Evolutionary conservation across 2,329 filamentous ascomycete species (phyloP).

Genomic region (Fusarium liriodendri): DNA sequence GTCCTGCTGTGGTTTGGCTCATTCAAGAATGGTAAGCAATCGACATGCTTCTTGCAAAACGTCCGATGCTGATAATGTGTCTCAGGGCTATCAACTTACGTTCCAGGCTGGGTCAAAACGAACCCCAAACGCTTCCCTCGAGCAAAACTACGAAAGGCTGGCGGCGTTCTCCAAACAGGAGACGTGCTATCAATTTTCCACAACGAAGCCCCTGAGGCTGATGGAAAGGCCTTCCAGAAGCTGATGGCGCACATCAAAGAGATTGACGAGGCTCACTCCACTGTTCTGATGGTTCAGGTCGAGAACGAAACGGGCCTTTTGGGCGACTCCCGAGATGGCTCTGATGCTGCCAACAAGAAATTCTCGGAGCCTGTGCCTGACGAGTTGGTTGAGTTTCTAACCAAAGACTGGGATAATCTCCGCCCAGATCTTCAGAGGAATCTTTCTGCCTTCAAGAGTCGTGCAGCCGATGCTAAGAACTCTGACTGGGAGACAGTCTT

Average conservation of each 20-base stretch:
- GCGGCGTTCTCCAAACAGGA: slow-evolving; percentile 36
- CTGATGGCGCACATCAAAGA: slow-evolving; percentile 50
- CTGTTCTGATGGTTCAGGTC: slow-evolving; percentile 64
- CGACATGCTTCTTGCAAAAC: slow-evolving; percentile 6
- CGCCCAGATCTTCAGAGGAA: slow-evolving; percentile 8
- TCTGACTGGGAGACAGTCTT: slow-evolving; percentile 45
- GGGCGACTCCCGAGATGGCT: slow-evolving; percentile 59
- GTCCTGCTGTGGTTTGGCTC: slow-evolving; percentile 47
- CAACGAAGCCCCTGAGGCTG: slow-evolving; percentile 3
- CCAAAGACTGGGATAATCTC: slow-evolving; percentile 8
- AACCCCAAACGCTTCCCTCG: slow-evolving; percentile 42
- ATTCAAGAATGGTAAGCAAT: slow-evolving; percentile 45
- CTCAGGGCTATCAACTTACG: slow-evolving; percentile 43
- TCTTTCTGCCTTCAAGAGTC: neutral
- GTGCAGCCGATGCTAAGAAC: neutral
- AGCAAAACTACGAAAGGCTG: slow-evolving; percentile 43
- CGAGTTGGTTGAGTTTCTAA: slow-evolving; percentile 9
- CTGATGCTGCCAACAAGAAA: slow-evolving; percentile 48
- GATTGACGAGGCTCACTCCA: slow-evolving; percentile 55
- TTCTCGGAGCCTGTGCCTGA: slow-evolving; percentile 17
- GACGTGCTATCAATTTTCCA: slow-evolving; percentile 45
- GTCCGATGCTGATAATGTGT: fast-evolving
- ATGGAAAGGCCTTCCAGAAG: slow-evolving; percentile 41
- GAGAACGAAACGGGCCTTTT: slow-evolving; percentile 63
- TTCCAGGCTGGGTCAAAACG: slow-evolving; percentile 43